Evolutionary conservation across 345 rosid species (phyloP).

Genomic region (Citrus cavaleriei): DNA sequence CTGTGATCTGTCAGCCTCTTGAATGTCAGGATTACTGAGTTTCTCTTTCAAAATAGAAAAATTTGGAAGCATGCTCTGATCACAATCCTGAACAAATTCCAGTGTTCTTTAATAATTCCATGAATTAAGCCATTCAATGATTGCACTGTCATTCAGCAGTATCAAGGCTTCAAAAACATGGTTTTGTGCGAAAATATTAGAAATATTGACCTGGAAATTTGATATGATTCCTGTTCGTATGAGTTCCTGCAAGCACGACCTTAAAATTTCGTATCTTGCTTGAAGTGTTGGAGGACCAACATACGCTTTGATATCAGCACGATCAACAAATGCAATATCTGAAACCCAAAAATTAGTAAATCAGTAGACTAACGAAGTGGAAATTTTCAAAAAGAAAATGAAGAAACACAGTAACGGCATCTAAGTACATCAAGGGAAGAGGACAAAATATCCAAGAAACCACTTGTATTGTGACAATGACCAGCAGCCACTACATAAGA

Average conservation of each 20-base stretch:
- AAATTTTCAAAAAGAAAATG: neutral
- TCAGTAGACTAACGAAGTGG: neutral
- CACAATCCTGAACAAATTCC: conserved; percentile 46
- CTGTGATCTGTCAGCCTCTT: conserved; percentile 35
- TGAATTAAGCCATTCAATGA: neutral
- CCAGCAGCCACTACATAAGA: neutral
- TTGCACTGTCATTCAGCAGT: neutral
- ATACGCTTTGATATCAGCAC: conserved; percentile 97
- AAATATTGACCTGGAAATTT: conserved; percentile 48
- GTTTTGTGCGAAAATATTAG: neutral
- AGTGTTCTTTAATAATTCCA: conserved; percentile 1
- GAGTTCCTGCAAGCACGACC: conserved; percentile 85
- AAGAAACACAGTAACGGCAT: neutral
- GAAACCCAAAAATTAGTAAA: conserved; percentile 22
- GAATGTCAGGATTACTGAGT: conserved; percentile 34
- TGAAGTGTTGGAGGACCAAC: conserved; percentile 94
- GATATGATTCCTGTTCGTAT: conserved; percentile 64
- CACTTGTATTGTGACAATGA: neutral
- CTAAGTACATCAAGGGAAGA: neutral
- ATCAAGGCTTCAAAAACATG: conserved; percentile 5
- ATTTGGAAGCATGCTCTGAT: conserved; percentile 47
- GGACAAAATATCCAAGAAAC: neutral
- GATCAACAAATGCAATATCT: conserved; percentile 96
- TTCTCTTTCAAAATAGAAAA: conserved; percentile 59
- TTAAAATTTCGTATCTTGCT: conserved; percentile 89